phyloP scores from a whole-genome alignment of 495 filamentous ascomycete species.

The Beverwykella pulmonaria region DNA sequence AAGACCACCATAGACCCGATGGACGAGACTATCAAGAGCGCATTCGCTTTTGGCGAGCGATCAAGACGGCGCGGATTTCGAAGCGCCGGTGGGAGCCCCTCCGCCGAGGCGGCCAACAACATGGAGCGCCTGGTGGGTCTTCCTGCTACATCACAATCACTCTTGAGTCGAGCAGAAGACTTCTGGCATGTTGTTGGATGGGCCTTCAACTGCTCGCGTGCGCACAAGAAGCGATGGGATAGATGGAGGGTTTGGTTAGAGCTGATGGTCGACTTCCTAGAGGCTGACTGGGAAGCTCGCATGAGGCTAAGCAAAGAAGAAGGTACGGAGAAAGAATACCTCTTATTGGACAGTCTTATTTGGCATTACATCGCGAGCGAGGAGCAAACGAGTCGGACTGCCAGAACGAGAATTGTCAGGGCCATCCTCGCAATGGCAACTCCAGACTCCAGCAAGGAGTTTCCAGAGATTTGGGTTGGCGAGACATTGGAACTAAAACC shows the following conservation, averaged over 20 bases:
- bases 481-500: constrained; percentile 56
- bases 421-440: constrained; percentile 67
- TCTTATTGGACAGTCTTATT: constrained; percentile 53
- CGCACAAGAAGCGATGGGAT: constrained; percentile 71
- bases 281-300: constrained; percentile 72
- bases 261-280: constrained; percentile 75
- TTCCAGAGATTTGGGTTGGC: constrained; percentile 61
- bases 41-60: constrained; percentile 56
- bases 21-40: constrained; percentile 52
- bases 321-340: constrained; percentile 35
- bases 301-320: constrained; percentile 42
- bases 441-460: constrained; percentile 54
- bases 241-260: constrained; percentile 82
- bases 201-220: constrained; percentile 87
- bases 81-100: neutral
- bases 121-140: constrained; percentile 55
- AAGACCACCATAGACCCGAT: constrained; percentile 56
- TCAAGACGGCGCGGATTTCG: neutral
- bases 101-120: constrained; percentile 41
- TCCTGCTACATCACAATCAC: constrained; percentile 63
- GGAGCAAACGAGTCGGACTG: constrained; percentile 45
- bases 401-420: constrained; percentile 58
- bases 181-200: constrained; percentile 92
- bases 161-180: constrained; percentile 75
- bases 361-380: constrained; percentile 55